Base-by-base conservation (phyloP, 2,329 filamentous ascomycete genomes). In the Penicillium sp. region DNA sequence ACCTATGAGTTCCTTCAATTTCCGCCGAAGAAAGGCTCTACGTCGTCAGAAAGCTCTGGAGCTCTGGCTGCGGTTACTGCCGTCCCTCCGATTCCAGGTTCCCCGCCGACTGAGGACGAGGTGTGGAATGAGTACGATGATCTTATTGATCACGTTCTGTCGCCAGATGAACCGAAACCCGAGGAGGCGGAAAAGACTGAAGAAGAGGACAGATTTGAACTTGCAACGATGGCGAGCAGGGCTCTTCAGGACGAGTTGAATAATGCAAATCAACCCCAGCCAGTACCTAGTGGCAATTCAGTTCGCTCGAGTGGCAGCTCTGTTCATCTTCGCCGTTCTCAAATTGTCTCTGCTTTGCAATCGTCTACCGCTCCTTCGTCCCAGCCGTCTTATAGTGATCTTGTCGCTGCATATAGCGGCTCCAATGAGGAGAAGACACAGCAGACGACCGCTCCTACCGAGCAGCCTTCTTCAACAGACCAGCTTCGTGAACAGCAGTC, bases 61-160 rank as follows among this genome's bases (percentile, higher is more conserved):
- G 86, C 83, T 55, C 86, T 83, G 62, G 81, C 82, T 13, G 83
- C 83, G 6, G 85, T 87, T 4, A 89, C 86, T 17, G 87, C 89
- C 7, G 76, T 91, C 2, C 79, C 89, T 23, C 89, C 89, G 0
- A 77, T 80, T 3, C 80, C 84, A 1, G 80, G 80, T 45, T 85
- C 86, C 4, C 87, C 85, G 0, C 81, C 88, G 4, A 85, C 79
- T 1, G 90, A 95, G 63, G 93, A 97, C 67, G 93, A 97, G 70
- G 84, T 96, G 2, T 97, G 93, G 93, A 88, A 93, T 51, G 93
- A 96, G 74, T 97, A 95, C 70, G 88, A 97, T 64, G 93, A 97
- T 67, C 78, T 97, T 13, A 84, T 97, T 54, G 89, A 90, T 52
- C 87, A 90, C 57, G 82, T 86, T 12, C 82, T 85, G 50, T 83